These are phyloP conservation scores for Solanum clarkiae DNA, from an alignment of 257 asterid species.

Conservation along the genomic window DNA sequence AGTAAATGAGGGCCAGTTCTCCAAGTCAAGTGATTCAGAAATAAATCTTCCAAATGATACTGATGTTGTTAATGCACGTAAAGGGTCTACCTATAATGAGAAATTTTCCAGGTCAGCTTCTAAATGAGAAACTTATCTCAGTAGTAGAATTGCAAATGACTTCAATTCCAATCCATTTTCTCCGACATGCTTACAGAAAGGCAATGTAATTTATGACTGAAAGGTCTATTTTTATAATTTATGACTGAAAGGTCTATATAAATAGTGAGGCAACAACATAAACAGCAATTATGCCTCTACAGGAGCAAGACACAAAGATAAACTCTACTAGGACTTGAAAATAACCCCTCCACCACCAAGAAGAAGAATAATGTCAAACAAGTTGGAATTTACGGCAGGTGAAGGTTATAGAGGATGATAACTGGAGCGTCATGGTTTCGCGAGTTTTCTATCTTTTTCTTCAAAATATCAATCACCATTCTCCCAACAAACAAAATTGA, in stretches of 20 bases:
- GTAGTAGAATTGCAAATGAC: background rate
- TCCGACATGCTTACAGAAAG: background rate
- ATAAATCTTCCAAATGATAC: slow-evolving; percentile 81
- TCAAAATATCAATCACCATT: no score
- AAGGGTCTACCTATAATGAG: slow-evolving; percentile 46
- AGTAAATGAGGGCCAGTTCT: slow-evolving; percentile 71
- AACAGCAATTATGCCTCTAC: background rate
- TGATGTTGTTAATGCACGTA: slow-evolving; percentile 63
- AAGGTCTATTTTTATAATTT: no score
- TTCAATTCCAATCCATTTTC: background rate
- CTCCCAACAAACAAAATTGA: no score
- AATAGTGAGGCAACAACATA: background rate
- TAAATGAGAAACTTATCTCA: background rate
- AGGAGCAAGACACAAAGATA: background rate
- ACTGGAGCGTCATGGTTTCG: no score
- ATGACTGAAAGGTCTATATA: no score
- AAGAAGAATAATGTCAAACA: background rate
- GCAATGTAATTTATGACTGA: no score
- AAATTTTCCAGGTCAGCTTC: background rate
- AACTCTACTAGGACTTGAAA: background rate
- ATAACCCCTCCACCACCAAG: background rate
- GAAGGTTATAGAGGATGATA: no score
- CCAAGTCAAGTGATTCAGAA: slow-evolving; percentile 80
- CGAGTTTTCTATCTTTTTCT: no score
- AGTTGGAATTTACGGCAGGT: background rate